These are phyloP conservation scores for Conringia planisiliqua DNA, from an alignment of 345 rosid genomes.

Conservation along the genomic window DNA sequence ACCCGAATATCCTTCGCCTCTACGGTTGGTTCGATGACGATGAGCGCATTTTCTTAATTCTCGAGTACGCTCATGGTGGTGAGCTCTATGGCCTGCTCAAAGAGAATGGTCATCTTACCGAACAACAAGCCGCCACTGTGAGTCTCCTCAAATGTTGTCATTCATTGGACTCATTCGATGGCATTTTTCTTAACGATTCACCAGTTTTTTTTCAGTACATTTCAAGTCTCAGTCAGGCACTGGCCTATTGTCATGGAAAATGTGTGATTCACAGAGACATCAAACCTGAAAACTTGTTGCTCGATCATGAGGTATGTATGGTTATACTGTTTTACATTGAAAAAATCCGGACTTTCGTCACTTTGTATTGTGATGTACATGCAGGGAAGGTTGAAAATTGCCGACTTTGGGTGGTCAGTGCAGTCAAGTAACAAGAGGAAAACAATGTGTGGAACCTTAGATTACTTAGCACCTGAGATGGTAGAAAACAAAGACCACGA, in stretches of 20 bases:
- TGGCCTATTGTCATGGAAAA: conserved; percentile 89
- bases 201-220: conserved; percentile 57
- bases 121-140: conserved; percentile 84
- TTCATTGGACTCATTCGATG: neutral
- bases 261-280: conserved; percentile 96
- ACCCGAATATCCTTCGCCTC: conserved; percentile 73
- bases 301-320: conserved; percentile 79
- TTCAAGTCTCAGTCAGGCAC: conserved; percentile 77
- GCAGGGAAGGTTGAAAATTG: conserved; percentile 91
- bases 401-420: conserved; percentile 98
- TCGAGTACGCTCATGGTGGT: conserved; percentile 87
- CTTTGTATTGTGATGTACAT: neutral
- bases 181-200: neutral
- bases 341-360: neutral
- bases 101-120: conserved; percentile 56
- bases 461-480: conserved; percentile 96
- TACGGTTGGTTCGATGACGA: conserved; percentile 87
- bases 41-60: conserved; percentile 78
- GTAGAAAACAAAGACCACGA: conserved; percentile 90
- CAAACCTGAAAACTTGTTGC: conserved; percentile 94
- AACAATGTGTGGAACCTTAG: conserved; percentile 97
- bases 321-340: neutral
- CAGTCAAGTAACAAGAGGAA: conserved; percentile 85
- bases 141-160: neutral
- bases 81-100: conserved; percentile 75